Base-by-base conservation (phyloP, 768 basidiomycete species). In the Mycena maculata region DNA sequence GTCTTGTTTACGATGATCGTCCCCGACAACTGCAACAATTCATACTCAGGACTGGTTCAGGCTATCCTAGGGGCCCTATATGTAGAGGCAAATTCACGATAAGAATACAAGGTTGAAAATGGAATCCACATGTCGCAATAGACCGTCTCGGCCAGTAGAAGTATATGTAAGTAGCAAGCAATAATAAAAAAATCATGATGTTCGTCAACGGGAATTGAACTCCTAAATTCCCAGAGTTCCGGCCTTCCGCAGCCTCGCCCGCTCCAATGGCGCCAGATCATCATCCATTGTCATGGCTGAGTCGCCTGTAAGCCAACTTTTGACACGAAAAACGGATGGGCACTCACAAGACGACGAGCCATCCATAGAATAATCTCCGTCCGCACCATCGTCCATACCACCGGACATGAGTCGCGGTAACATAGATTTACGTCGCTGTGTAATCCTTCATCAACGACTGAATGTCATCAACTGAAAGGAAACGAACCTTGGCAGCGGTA, bases 381-480 rank as follows among this genome's bases (percentile, higher is more conserved):
- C 80, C 49, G 71, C 77, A 9, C 63, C 65, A 50, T 74, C 76
- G 55, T 72, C 73, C 36, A 74, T 56, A 36, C 74, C 68, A 1
- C 79, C 80, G 20, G 83, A 78, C 70, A 90, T 80, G 25, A 86
- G 76, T 69, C 87, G 90, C 0, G 92, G 92, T 48, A 93, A 77
- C 84, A 91, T 88, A 4, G 93, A 92, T 53, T 89, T 87, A 23
- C 92, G 90, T 25, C 91, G 89, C 91, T 93, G 71, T 23, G 63
- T 27, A 39, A 58, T 52, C 27, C 33, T 36, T n/a, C 33, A 45
- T 69, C 10, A 69, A 28, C 49, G 16, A 41, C 25, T 10, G 49
- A 30, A 31, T 25, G 6, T 18, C 22, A 33, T 56, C 27, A 65
- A 39, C 47, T 2, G 27, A n/a, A 41, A 63, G 23, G 8, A 50